Evolutionary conservation across 2,329 filamentous ascomycete genomes (phyloP), one percentile per base, ranked within the genome.

Genomic region (Aspergillus clavatus): DNA sequence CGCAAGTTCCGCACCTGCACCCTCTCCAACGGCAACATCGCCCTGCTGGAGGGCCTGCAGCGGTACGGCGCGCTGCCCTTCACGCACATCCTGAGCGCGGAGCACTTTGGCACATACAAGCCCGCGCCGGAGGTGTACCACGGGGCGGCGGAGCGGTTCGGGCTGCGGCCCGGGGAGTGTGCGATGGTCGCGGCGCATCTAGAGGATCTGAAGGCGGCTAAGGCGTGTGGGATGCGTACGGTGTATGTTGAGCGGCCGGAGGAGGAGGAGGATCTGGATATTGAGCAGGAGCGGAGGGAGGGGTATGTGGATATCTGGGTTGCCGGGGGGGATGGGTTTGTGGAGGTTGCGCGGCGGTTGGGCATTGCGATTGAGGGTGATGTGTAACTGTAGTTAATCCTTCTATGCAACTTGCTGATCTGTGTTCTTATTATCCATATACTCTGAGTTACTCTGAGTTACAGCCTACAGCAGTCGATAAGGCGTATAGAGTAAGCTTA

Each of bases 151-250:
- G 65, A 72, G 45, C 73, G 71, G 52, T 66, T 90, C 42, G 79
- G 76, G 0, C 50, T 82, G 33, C 55, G 76, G 48, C 77, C 82
- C 0, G 61, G 63, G 2, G 74, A 89, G 58, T 84, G 87, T 46
- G 84, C 81, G 16, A 81, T 93, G 79, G 85, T 93, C 16, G 87
- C 88, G 12, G 82, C 87, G 28, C 87, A 91, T 67, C 68, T 91
- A 46, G 64, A 59, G 5, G 87, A 91, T 65, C 67, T 93, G 43
- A 70, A 79, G 48, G 84, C 77, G 0, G 87, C 87, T 4, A 81
- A 80, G 55, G 61, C 57, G 2, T 76, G 73, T 48, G 87, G 87
- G 0, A 69, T 89, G 48, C 74, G 77, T 55, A 87, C 86, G 0
- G 74, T 93, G 2, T 93, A 89, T 61, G 80, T 93, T 2, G 85